Conservation (phyloP, 139 green algal genomes). For the Pedinophyceae sp. region DNA sequence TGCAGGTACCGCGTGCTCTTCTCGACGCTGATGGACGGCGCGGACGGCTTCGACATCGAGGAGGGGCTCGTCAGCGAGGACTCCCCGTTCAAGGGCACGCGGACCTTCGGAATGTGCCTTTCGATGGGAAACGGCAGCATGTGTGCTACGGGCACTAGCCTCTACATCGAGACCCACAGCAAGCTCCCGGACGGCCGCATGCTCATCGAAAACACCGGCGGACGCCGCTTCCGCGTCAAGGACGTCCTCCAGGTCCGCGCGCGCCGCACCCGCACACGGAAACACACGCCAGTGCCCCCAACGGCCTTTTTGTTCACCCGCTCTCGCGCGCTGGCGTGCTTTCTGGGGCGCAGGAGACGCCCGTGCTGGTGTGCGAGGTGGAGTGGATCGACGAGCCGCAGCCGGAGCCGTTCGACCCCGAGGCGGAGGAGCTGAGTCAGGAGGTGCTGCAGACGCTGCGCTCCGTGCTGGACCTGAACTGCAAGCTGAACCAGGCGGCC, state of each 20-base stretch:
- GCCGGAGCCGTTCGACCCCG: not conserved
- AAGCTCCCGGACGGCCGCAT: slow-evolving; percentile 2
- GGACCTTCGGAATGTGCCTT: slow-evolving; percentile 2
- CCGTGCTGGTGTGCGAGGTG: slow-evolving; percentile 6
- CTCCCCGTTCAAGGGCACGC: not conserved
- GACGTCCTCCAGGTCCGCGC: slow-evolving; percentile 1
- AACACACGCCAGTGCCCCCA: too few relatives aligned
- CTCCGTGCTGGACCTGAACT: not conserved
- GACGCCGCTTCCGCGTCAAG: not conserved
- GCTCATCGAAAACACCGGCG: not conserved
- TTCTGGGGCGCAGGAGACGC: too few relatives aligned
- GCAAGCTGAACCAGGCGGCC: too few relatives aligned
- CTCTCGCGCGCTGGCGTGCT: too few relatives aligned
- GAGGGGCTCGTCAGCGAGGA: not conserved
- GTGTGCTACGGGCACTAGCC: not conserved
- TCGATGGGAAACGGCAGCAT: slow-evolving; percentile 1
- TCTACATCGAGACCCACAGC: slow-evolving; percentile 1
- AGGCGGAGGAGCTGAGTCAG: not conserved
- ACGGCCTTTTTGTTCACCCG: too few relatives aligned
- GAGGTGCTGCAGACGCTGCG: slow-evolving; percentile 1
- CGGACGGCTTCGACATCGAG: not conserved
- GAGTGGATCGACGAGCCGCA: slow-evolving; percentile 1
- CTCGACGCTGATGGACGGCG: slow-evolving; percentile 3
- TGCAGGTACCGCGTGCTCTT: slow-evolving; percentile 5
- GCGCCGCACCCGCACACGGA: too few relatives aligned